A percentile compares a stretch with the other conserved stretches of the same genome.
phyloP scores from a whole-genome alignment of 2,329 filamentous ascomycete species.

The Sporothrix phasma region DNA sequence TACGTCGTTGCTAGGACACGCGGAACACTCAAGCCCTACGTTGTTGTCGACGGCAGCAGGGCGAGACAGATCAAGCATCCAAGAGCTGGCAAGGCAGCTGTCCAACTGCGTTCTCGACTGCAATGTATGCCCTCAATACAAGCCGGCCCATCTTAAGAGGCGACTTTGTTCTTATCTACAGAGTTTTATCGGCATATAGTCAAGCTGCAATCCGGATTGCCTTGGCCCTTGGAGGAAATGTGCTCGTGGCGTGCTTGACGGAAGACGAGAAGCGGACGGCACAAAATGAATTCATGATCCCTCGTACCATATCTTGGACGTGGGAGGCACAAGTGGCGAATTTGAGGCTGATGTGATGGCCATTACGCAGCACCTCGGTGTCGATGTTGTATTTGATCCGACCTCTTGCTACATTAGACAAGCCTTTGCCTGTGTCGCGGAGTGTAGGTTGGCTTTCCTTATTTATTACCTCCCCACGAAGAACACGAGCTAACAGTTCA shows the following conservation, averaged over 20 bases:
- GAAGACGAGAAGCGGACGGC: slow-evolving; percentile 31
- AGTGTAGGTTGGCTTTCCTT: slow-evolving; percentile 6
- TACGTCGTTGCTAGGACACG: slow-evolving; percentile 33
- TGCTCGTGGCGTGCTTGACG: slow-evolving; percentile 33
- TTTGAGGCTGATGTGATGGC: slow-evolving; percentile 23
- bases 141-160: slow-evolving; percentile 22
- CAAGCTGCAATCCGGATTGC: slow-evolving; percentile 35
- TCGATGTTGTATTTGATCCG: slow-evolving; percentile 39
- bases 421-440: slow-evolving; percentile 25
- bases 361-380: slow-evolving; percentile 26
- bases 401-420: slow-evolving; percentile 28
- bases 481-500: not conserved
- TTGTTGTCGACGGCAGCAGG: slow-evolving; percentile 29
- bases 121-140: slow-evolving; percentile 33
- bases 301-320: slow-evolving; percentile 29
- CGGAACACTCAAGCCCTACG: slow-evolving; percentile 29
- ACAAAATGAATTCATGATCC: slow-evolving; percentile 15
- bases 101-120: slow-evolving; percentile 33
- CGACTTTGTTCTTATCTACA: slow-evolving; percentile 34
- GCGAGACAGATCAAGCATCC: slow-evolving; percentile 23
- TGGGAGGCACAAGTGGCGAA: not conserved
- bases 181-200: slow-evolving; percentile 33
- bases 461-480: too few species aligned
- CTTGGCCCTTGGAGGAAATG: slow-evolving; percentile 17
- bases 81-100: slow-evolving; percentile 22